Evolutionary conservation across 2,329 filamentous ascomycete genomes (phyloP).

Genomic region (Pseudopyricularia javanii): DNA sequence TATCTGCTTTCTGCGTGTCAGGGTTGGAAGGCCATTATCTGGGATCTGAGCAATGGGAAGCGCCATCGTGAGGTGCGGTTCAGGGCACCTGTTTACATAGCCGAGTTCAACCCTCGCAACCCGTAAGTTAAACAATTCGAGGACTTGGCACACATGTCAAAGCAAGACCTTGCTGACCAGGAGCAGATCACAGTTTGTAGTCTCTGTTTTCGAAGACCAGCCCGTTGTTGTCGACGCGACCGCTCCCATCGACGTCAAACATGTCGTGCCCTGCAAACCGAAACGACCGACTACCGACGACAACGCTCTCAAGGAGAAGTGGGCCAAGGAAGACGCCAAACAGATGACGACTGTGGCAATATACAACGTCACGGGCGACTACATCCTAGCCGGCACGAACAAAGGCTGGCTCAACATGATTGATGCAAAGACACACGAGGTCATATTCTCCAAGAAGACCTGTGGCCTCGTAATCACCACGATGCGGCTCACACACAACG

Average conservation of each 20-base stretch:
- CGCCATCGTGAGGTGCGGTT: slow-evolving; percentile 79
- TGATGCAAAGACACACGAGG: slow-evolving; percentile 64
- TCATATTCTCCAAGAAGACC: slow-evolving; percentile 82
- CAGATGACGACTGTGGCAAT: slow-evolving; percentile 89
- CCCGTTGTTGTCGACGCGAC: slow-evolving; percentile 78
- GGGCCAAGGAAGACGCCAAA: slow-evolving; percentile 82
- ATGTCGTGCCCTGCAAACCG: slow-evolving; percentile 69
- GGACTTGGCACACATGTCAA: background rate
- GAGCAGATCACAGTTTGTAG: slow-evolving; percentile 67
- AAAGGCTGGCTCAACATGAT: slow-evolving; percentile 97
- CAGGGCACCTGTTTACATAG: slow-evolving; percentile 87
- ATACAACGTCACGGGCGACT: slow-evolving; percentile 73
- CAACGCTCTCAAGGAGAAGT: slow-evolving; percentile 63
- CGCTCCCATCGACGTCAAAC: slow-evolving; percentile 57
- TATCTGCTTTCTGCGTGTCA: slow-evolving; percentile 89
- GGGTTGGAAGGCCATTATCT: slow-evolving; percentile 92
- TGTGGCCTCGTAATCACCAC: slow-evolving; percentile 82
- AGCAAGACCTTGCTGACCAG: background rate
- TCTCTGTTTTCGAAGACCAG: slow-evolving; percentile 86
- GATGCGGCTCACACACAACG: slow-evolving; percentile 71
- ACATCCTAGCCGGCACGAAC: slow-evolving; percentile 85
- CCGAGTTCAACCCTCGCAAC: slow-evolving; percentile 84
- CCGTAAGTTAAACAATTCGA: slow-evolving; percentile 44
- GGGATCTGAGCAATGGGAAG: slow-evolving; percentile 67
- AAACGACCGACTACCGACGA: slow-evolving; percentile 64